A percentile compares a stretch with the other conserved stretches of the same genome.
These are phyloP conservation scores for Selaginella tamariscina DNA, from an alignment of 75 land plant species.

Conservation along the genomic window DNA sequence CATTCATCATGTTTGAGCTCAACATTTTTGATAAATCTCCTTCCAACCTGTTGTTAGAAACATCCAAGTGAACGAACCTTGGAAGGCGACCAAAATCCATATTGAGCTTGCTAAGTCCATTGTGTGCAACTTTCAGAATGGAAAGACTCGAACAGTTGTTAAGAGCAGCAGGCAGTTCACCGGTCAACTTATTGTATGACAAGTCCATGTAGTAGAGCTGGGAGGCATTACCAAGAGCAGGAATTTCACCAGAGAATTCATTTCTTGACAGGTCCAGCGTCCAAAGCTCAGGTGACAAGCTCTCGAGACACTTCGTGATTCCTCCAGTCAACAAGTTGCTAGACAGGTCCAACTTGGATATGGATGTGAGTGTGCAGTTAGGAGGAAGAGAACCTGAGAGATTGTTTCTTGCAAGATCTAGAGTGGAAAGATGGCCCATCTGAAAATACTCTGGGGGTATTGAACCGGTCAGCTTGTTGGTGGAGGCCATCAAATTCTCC, in stretches of 20 bases:
- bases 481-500: not conserved
- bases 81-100: not conserved
- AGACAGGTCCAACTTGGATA: not conserved
- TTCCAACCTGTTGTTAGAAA: not conserved
- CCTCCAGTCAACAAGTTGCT: not conserved
- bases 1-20: not conserved
- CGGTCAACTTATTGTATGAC: not conserved
- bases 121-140: not conserved
- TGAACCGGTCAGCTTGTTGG: not conserved
- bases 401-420: not conserved
- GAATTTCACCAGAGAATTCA: not conserved
- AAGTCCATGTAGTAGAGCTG: constrained; percentile 4
- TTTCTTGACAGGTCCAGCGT: not conserved
- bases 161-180: not conserved
- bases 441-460: not conserved
- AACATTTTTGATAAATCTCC: not conserved
- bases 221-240: not conserved
- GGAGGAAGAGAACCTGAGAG: not conserved
- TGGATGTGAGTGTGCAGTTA: not conserved
- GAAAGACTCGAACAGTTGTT: not conserved
- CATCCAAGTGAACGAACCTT: not conserved
- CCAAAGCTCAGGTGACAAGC: not conserved
- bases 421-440: not conserved
- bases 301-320: not conserved
- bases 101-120: not conserved